Percentiles rank a stretch among this genome's conserved stretches.
Evolutionary conservation across 1,139 yeast genomes (phyloP).

Genomic region (Magnusiomyces ingens): DNA sequence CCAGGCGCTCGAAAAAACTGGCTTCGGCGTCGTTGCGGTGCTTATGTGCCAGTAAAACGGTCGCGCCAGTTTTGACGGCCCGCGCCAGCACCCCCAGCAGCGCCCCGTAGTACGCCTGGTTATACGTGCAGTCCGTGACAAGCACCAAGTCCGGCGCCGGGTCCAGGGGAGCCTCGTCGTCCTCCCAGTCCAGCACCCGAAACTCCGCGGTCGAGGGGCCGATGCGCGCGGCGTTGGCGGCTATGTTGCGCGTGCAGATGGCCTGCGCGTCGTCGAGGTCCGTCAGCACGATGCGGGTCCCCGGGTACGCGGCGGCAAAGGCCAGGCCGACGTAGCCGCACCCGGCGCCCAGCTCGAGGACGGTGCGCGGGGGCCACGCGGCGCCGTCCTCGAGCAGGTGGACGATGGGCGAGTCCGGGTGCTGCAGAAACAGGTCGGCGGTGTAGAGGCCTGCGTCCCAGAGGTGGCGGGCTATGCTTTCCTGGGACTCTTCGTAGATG

Average conservation of each 20-base stretch:
- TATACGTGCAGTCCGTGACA: conserved; percentile 31
- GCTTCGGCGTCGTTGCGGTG: conserved; percentile 16
- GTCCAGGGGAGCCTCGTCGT: conserved; percentile 4
- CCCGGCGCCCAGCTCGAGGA: conserved; percentile 29
- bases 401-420: not conserved
- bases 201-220: conserved; percentile 5
- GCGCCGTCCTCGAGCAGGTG: not conserved
- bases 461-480: conserved; percentile 26
- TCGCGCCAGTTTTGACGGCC: conserved; percentile 16
- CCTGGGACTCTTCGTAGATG: conserved; percentile 25
- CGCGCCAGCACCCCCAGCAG: conserved; percentile 21
- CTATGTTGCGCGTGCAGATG: conserved; percentile 23
- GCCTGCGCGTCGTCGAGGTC: conserved; percentile 27
- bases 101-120: conserved; percentile 25
- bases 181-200: conserved; percentile 14
- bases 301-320: conserved; percentile 19
- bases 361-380: conserved; percentile 7
- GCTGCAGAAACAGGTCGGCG: not conserved
- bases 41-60: conserved; percentile 27
- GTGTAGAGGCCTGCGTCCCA: conserved; percentile 25
- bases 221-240: not conserved
- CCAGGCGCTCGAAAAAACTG: not conserved
- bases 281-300: conserved; percentile 21
- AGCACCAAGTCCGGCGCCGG: conserved; percentile 23
- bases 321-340: conserved; percentile 28